A percentile compares a stretch with the other conserved stretches of the same genome.
phyloP scores from a whole-genome alignment of 768 basidiomycete species.

The Lactarius trivialis region DNA sequence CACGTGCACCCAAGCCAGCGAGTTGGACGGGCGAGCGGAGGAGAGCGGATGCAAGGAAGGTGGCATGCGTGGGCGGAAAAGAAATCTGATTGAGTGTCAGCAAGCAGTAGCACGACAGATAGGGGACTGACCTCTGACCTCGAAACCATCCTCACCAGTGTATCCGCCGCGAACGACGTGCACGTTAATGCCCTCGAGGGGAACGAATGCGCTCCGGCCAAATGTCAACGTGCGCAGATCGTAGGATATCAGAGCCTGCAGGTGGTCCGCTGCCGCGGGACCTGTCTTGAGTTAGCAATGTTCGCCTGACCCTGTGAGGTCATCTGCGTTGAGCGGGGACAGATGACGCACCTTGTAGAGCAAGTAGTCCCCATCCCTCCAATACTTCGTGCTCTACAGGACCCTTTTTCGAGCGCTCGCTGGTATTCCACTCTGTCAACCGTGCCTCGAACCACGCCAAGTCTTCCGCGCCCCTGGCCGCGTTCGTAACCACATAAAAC shows the following conservation, averaged over 20 bases:
- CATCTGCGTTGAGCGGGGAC: neutral
- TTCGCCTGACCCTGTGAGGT: neutral
- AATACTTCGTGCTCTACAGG: constrained; percentile 77
- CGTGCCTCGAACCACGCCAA: constrained; percentile 67
- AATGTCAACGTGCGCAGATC: constrained; percentile 75
- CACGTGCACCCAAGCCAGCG: constrained; percentile 86
- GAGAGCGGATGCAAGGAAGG: constrained; percentile 59
- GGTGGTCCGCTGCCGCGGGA: constrained; percentile 71
- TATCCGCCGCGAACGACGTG: constrained; percentile 95
- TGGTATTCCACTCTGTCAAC: constrained; percentile 72
- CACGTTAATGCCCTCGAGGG: constrained; percentile 69
- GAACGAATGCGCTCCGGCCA: constrained; percentile 75
- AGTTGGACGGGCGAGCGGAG: constrained; percentile 66
- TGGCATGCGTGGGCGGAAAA: constrained; percentile 74
- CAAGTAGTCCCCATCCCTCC: constrained; percentile 81
- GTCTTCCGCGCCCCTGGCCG: constrained; percentile 77
- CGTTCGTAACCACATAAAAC: constrained; percentile 96
- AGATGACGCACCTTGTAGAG: constrained; percentile 68
- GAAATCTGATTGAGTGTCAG: constrained; percentile 55
- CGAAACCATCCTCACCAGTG: constrained; percentile 98
- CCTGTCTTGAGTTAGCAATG: constrained; percentile 37
- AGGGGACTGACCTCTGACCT: constrained; percentile 62
- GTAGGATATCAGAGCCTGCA: constrained; percentile 70
- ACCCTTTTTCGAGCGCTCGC: constrained; percentile 41
- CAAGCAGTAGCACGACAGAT: neutral